Evolutionary conservation across 2,329 filamentous ascomycete genomes (phyloP).

Genomic region (Allantophomopsis cytisporea): DNA sequence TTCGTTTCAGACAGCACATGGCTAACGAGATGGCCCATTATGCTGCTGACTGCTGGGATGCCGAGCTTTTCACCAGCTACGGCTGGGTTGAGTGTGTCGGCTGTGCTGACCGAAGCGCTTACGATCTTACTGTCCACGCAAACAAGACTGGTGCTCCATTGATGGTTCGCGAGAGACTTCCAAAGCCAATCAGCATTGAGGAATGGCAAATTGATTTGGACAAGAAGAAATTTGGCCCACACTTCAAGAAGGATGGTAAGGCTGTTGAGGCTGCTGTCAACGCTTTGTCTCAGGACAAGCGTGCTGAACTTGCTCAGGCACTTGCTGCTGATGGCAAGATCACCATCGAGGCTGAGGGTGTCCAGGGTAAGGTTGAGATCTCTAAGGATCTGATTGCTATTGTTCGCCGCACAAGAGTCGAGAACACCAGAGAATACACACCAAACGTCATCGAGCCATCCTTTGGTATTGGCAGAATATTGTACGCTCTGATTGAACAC

Average conservation of each 20-base stretch:
- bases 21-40: slow-evolving; percentile 85
- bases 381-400: slow-evolving; percentile 69
- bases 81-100: slow-evolving; percentile 99
- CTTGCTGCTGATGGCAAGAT: slow-evolving; percentile 65
- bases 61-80: slow-evolving; percentile 78
- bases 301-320: slow-evolving; percentile 65
- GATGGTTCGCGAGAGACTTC: slow-evolving; percentile 69
- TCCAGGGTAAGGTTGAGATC: slow-evolving; percentile 59
- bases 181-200: slow-evolving; percentile 66
- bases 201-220: slow-evolving; percentile 82
- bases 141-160: slow-evolving; percentile 85
- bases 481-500: slow-evolving; percentile 90
- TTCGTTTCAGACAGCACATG: slow-evolving; percentile 98
- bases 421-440: slow-evolving; percentile 81
- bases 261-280: slow-evolving; percentile 69
- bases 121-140: slow-evolving; percentile 83
- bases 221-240: slow-evolving; percentile 91
- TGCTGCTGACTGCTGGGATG: slow-evolving; percentile 95
- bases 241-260: slow-evolving; percentile 91
- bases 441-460: slow-evolving; percentile 96
- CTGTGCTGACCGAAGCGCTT: slow-evolving; percentile 89
- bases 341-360: slow-evolving; percentile 55
- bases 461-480: slow-evolving; percentile 89
- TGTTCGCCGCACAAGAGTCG: slow-evolving; percentile 68
- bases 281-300: slow-evolving; percentile 56